phyloP scores from a whole-genome alignment of 768 basidiomycete species.

The Lentinula guzmanii region DNA sequence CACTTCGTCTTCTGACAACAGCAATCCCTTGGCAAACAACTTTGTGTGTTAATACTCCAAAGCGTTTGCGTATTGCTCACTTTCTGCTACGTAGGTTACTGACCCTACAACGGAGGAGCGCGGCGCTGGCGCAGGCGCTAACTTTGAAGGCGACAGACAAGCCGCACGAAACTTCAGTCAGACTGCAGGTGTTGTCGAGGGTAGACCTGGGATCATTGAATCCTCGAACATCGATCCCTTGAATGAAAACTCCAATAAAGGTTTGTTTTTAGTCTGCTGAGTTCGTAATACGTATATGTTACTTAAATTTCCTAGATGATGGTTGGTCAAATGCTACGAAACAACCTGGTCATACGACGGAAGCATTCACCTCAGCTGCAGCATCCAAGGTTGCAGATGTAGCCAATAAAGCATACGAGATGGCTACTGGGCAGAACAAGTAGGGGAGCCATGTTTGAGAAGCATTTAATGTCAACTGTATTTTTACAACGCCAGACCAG shows the following conservation, averaged over 20 bases:
- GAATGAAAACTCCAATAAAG: constrained; percentile 36
- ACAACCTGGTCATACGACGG: constrained; percentile 1
- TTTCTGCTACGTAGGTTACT: constrained; percentile 23
- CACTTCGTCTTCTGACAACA: constrained; percentile 26
- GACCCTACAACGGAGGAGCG: constrained; percentile 32
- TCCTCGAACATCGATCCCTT: constrained; percentile 46
- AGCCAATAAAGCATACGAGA: constrained; percentile 31
- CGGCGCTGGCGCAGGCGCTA: constrained; percentile 34
- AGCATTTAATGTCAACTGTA: neutral
- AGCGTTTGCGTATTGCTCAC: neutral
- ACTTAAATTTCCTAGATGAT: constrained; percentile 24
- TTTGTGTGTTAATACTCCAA: constrained; percentile 28
- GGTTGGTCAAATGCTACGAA: constrained; percentile 32
- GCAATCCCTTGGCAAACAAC: constrained; percentile 31
- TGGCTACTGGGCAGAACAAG: constrained; percentile 23
- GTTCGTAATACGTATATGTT: too few species aligned
- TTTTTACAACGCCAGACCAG: neutral
- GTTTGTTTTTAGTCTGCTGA: constrained; percentile 14
- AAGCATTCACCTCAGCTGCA: constrained; percentile 17
- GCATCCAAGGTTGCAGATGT: constrained; percentile 24
- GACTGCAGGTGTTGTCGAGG: constrained; percentile 45
- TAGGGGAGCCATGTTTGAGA: constrained; percentile 9
- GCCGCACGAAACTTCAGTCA: constrained; percentile 33
- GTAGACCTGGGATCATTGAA: constrained; percentile 52
- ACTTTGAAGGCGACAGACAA: constrained; percentile 33